These are phyloP conservation scores for Phalaenopsis aphrodite DNA, from an alignment of 106 monocot species.

Conservation along the genomic window DNA sequence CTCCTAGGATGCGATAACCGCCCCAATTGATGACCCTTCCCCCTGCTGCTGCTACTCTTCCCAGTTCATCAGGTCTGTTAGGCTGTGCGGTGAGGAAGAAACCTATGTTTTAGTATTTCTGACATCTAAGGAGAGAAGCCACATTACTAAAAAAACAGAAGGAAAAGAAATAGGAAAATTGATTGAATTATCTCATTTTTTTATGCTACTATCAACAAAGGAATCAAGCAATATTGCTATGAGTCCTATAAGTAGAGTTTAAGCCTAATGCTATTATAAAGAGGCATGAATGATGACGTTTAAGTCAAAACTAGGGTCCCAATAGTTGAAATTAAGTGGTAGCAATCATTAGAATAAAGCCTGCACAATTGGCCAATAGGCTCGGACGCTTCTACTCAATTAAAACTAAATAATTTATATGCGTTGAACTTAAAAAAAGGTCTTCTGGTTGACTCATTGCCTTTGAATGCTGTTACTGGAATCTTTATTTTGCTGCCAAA, in stretches of 20 bases:
- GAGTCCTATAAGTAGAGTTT: neutral
- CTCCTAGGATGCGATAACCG: conserved; percentile 52
- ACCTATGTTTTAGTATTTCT: neutral
- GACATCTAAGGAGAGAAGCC: neutral
- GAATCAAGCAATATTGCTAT: neutral
- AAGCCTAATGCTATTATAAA: too few species aligned
- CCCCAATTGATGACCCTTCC: conserved; percentile 57
- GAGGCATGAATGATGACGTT: too few species aligned
- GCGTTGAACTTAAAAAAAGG: too few species aligned
- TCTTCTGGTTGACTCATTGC: too few species aligned
- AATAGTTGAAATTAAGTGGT: too few species aligned
- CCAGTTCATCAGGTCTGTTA: conserved; percentile 44
- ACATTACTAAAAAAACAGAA: neutral
- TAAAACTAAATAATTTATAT: too few species aligned
- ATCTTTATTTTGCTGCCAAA: too few species aligned
- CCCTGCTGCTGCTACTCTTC: conserved; percentile 54
- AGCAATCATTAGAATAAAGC: too few species aligned
- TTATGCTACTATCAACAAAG: neutral
- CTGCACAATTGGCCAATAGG: too few species aligned
- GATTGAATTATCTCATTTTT: neutral
- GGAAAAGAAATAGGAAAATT: neutral
- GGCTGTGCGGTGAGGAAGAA: conserved; percentile 29
- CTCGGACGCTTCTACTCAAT: too few species aligned
- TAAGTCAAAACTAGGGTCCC: too few species aligned
- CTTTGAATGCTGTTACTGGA: too few species aligned